Base-by-base conservation (phyloP, 2,329 filamentous ascomycete genomes). In the Bipolaris victoriae region DNA sequence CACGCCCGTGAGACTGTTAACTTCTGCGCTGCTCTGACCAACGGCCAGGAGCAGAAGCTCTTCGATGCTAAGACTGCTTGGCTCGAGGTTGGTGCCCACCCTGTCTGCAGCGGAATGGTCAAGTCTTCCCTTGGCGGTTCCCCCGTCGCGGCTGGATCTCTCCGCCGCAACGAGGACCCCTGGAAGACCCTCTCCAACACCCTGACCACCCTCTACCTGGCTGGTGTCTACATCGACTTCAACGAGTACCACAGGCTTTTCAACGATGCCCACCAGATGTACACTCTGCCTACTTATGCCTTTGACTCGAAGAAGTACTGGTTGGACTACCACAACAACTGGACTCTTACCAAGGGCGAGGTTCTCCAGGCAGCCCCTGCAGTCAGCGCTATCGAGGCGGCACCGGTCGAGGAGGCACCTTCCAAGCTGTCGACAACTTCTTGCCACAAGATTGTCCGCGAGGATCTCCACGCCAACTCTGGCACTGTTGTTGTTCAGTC, bases 31-130 rank as follows among this genome's bases (percentile, higher is more conserved):
- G 88, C 86, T 7, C 77, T 92, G 1, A 77, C 84, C 13, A 80
- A 80, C 37, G 87, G 86, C 7, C 82, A 86, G 67, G 79, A 84
- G 48, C 78, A 82, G n/a, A 83, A 83, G 58, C 74, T 83, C 15
- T 84, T 90, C 45, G 82, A 88, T 60, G 85, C 87, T 61, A 86
- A 87, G 76, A 89, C 88, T 5, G 82, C 87, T 29, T 91, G 86
- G 84, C 78, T 92, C 54, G 90, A 92, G 72, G 78, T 92, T 61
- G 90, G 90, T n/a, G 88, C 89, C 36, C 87, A 91, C 67, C 88
- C 89, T 0, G 84, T 91, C 13, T 89, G 86, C 74, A 82, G 83
- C 43, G 84, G 84, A 57, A 87, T 92, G 82, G 83, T 91, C 62
- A 89, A 88, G 78, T 83, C 85, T 15, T 86, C 84, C 4, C 82